These are phyloP conservation scores for Stephania japonica DNA, from an alignment of 164 flowering plant species.

Conservation along the genomic window DNA sequence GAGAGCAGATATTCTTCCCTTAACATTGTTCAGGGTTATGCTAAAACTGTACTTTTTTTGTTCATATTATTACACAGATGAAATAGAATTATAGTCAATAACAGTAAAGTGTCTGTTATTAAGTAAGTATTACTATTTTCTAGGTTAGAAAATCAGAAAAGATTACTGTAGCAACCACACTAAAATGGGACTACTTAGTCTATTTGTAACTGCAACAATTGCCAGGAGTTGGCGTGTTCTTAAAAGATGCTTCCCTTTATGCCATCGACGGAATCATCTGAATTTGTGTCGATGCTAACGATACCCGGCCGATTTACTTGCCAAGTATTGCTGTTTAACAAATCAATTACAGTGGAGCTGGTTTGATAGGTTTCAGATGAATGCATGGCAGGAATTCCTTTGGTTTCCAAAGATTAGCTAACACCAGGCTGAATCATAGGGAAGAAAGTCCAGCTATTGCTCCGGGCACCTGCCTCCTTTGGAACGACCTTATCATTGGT, in stretches of 20 bases:
- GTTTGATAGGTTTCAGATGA: not conserved
- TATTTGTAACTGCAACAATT: not conserved
- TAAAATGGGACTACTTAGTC: not conserved
- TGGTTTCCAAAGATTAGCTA: slow-evolving; percentile 31
- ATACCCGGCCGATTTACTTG: not conserved
- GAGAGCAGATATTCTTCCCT: not conserved
- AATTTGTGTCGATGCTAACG: not conserved
- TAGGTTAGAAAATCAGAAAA: slow-evolving; percentile 2
- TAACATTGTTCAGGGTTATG: no score
- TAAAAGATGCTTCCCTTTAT: not conserved
- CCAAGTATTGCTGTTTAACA: not conserved
- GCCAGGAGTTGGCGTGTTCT: not conserved
- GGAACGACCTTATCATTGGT: slow-evolving; percentile 49
- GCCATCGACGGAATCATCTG: not conserved
- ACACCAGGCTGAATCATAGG: slow-evolving; percentile 72
- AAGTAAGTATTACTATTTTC: slow-evolving; percentile 1
- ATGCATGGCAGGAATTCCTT: not conserved
- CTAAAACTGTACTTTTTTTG: not conserved
- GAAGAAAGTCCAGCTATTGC: slow-evolving; percentile 67
- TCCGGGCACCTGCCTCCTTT: slow-evolving; percentile 32
- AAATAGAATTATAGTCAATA: not conserved
- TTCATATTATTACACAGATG: slow-evolving; percentile 8
- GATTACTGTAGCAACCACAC: not conserved
- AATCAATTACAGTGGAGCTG: not conserved
- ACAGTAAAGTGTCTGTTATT: not conserved